These are phyloP conservation scores for Leishmania gerbilli DNA, from an alignment of 208 protist species.

Conservation along the genomic window DNA sequence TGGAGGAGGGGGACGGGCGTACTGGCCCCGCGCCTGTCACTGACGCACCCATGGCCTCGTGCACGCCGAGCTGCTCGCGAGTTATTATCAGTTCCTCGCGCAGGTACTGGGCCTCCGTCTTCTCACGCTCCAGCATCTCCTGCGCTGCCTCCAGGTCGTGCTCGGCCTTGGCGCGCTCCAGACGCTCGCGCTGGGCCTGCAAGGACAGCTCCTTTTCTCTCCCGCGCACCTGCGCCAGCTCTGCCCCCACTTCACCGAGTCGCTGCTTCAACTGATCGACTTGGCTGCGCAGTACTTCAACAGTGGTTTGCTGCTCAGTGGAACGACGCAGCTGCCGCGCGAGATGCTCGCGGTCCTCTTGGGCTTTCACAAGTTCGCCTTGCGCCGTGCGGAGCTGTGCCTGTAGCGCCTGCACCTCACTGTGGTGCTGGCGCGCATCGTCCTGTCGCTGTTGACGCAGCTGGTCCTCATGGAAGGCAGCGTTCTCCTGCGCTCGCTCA, in stretches of 20 bases:
- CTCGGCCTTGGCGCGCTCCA: slow-evolving; percentile 37
- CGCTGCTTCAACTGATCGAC: slow-evolving; percentile 62
- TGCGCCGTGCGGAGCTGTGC: slow-evolving; percentile 42
- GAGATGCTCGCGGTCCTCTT: slow-evolving; percentile 44
- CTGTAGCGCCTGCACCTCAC: slow-evolving; percentile 49
- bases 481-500: slow-evolving; percentile 56
- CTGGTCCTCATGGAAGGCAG: slow-evolving; percentile 44
- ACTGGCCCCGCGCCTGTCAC: not conserved
- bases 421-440: slow-evolving; percentile 34
- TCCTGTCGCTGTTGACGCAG: slow-evolving; percentile 53
- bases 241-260: slow-evolving; percentile 52
- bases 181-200: slow-evolving; percentile 39
- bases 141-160: slow-evolving; percentile 35
- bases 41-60: slow-evolving; percentile 28
- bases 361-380: slow-evolving; percentile 25
- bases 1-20: not conserved
- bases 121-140: slow-evolving; percentile 19
- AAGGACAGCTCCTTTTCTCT: slow-evolving; percentile 50
- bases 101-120: slow-evolving; percentile 36
- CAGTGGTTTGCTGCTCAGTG: slow-evolving; percentile 45
- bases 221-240: slow-evolving; percentile 43
- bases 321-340: slow-evolving; percentile 41
- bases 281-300: slow-evolving; percentile 53
- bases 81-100: slow-evolving; percentile 49
- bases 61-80: slow-evolving; percentile 39